Evolutionary conservation across 352 stramenopile genomes (phyloP), one percentile per base, ranked within the genome.

Genomic region (Hyaloperonospora arabidopsidis): DNA sequence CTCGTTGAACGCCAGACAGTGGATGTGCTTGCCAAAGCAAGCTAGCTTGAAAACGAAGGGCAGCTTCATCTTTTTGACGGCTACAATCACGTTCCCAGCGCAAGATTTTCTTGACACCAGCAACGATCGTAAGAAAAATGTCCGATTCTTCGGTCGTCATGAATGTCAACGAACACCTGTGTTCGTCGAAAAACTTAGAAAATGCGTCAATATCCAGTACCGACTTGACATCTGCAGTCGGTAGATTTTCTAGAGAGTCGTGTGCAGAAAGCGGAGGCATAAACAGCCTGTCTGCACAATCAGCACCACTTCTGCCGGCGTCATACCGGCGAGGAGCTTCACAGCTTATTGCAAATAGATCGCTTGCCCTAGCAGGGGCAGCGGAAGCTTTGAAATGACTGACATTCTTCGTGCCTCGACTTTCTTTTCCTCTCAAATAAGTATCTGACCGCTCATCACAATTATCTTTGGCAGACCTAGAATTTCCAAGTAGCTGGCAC

Each of bases 291-390:
- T 86, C 69, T 18, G 79, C 77, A 36, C 73, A 64, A 63, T 86
- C 80, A 12, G 39, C 52, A 11, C 49, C 54, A 28, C 29, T 47
- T 35, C 45, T 36, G 52, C 34, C 58, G 51, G 46, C 23, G 39
- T 50, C 64, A 59, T 63, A 70, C 25, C 52, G 67, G 12, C 67
- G 62, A 40, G 61, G 54, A 12, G 56, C 40, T 14, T 67, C 68
- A 65, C 76, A 82, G 48, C 88, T 73, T 60, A 79, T 86, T 21
- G 76, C 63, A 57, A 91, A 89, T 39, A 89, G 59, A 54, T 91
- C 80, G 36, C 78, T 89, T 34, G 78, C 78, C 48, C 78, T 70
- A 51, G 76, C 80, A 35, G 69, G 67, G 5, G 66, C 50, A 14
- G 58, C n/a, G 1, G 52, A 19, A 0, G 48, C 38, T 52, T 39